Evolutionary conservation across 768 basidiomycete species (phyloP), one percentile per base, ranked within the genome.

Genomic region (Cubamyces lactineus): DNA sequence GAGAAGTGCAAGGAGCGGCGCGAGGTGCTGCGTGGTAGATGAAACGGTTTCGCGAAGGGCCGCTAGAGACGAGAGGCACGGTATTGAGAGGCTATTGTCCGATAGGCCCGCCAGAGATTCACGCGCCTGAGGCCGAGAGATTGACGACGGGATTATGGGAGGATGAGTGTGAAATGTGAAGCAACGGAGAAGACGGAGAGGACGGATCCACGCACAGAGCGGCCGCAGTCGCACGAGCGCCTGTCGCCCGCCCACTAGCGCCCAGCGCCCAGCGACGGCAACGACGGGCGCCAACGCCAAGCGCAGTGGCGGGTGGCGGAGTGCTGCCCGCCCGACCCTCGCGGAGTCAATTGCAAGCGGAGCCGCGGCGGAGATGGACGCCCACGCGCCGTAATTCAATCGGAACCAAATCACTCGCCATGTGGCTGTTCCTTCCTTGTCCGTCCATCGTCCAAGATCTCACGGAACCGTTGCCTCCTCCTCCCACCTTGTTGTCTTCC

Each of bases 401-500:
- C 57, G 57, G 57, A 52, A 59, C 23, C 21, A 28, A 58, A 59
- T 24, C 57, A 49, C 34, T 24, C 57, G 41, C 34, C 57, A 43
- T 28, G 49, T 43, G 48, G 49, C 46, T 16, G 30, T 40, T 17
- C 56, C 16, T 39, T 17, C 55, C 49, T 59, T 51, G 41, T 51
- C 19, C 30, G 38, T 11, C 12, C 57, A 59, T 59, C 57, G 57
- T 17, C n/a, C 49, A 23, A 26, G 28, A 59, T 52, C 57, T 51
- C 57, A 34, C 57, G 57, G 49, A 49, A 45, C 57, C 57, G 57
- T 41, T 57, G 24, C 38, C 57, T 51, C 56, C 47, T 57, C 28
- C 54, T 48, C 46, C 47, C 46, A 39, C 30, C 56, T 48, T 48
- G 34, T 57, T 57, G 56, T 57, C 21, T 19, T 40, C 21, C 45